Percentiles rank a stretch among this genome's conserved stretches.
Conservation (phyloP, 176 grass and related monocot genomes). For the Rhynchospora breviuscula region DNA sequence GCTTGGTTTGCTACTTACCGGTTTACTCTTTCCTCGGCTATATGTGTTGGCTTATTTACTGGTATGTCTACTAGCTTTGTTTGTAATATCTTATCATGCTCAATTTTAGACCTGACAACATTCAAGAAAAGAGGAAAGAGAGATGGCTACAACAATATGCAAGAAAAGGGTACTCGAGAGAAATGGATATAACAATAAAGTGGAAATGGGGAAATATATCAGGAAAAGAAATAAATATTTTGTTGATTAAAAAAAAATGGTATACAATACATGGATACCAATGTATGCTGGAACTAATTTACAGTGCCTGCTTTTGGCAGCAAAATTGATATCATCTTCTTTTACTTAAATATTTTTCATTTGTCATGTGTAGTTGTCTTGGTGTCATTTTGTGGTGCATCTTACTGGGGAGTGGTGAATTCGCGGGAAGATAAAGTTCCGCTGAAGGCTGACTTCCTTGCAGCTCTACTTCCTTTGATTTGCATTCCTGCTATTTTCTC, state of each 20-base stretch:
- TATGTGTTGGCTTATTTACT: slow-evolving; percentile 78
- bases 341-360: slow-evolving; percentile 5
- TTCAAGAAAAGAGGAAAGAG: background rate
- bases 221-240: background rate
- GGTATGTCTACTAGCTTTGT: slow-evolving; percentile 42
- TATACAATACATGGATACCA: slow-evolving; percentile 21
- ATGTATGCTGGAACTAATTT: background rate
- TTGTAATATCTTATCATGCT: slow-evolving; percentile 2
- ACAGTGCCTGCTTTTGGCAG: background rate
- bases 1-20: slow-evolving; percentile 96
- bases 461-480: slow-evolving; percentile 89
- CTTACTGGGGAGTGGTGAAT: slow-evolving; percentile 95
- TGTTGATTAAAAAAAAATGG: background rate
- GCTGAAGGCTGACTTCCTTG: slow-evolving; percentile 87
- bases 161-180: background rate
- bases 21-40: slow-evolving; percentile 81
- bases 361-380: slow-evolving; percentile 65
- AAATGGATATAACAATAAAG: background rate
- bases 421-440: slow-evolving; percentile 73
- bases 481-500: slow-evolving; percentile 92
- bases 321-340: background rate
- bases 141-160: background rate
- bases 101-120: background rate
- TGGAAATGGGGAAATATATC: background rate
- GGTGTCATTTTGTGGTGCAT: slow-evolving; percentile 71